Conservation (phyloP, 805 yeast genomes). For the Ogataea wickerhamii region DNA sequence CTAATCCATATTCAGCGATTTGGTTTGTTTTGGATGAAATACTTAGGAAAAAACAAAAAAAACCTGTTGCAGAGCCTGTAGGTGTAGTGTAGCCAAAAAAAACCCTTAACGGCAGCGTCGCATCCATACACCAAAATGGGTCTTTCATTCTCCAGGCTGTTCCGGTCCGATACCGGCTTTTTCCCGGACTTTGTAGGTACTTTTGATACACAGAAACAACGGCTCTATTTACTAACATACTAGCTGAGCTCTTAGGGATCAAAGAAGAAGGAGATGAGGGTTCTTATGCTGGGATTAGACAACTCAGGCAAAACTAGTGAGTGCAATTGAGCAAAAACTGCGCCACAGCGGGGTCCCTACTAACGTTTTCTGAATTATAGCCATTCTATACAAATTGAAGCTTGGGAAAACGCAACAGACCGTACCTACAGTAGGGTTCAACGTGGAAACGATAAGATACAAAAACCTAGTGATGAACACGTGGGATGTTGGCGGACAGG, state of each 20-base stretch:
- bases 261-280: conserved; percentile 37
- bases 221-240: too few species aligned
- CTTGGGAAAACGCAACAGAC: conserved; percentile 72
- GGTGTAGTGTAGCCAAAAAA: too few species aligned
- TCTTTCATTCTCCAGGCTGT: conserved; percentile 19
- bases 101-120: neutral
- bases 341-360: conserved; percentile 2
- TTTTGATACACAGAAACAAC: too few species aligned
- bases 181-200: conserved; percentile 10
- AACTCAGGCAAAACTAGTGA: conserved; percentile 83
- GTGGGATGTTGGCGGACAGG: conserved; percentile 96
- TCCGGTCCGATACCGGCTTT: conserved; percentile 13
- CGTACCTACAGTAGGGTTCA: conserved; percentile 92
- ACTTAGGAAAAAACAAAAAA: too few species aligned
- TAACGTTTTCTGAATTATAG: conserved; percentile 20
- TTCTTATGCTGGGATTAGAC: conserved; percentile 88
- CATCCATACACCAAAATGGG: conserved; percentile 16
- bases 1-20: too few species aligned
- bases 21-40: too few species aligned
- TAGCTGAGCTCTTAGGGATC: too few species aligned
- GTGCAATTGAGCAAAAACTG: conserved; percentile 14
- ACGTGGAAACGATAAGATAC: conserved; percentile 61
- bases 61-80: too few species aligned
- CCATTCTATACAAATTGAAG: conserved; percentile 80
- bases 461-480: conserved; percentile 49